phyloP scores from a whole-genome alignment of 75 land plant species.

The Pinus albicaulis region DNA sequence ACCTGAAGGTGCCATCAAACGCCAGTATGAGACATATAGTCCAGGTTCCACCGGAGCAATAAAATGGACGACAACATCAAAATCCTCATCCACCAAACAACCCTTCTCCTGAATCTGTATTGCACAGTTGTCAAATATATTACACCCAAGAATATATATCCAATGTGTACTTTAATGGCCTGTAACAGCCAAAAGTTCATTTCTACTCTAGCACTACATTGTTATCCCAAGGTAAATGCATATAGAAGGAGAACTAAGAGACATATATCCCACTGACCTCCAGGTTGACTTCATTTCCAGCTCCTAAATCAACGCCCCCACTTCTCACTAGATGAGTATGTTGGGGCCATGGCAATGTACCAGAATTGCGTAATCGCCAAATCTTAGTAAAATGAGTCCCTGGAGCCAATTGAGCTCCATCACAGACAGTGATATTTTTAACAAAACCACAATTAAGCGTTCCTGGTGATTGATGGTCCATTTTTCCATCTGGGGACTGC shows the following conservation, averaged over 20 bases:
- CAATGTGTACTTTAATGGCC: too few species aligned
- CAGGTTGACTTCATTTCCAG: slow-evolving; percentile 36
- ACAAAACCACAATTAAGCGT: slow-evolving; percentile 77
- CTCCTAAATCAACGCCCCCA: slow-evolving; percentile 63
- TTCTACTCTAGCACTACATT: too few species aligned
- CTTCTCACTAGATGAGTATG: slow-evolving; percentile 68
- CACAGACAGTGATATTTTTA: slow-evolving; percentile 72
- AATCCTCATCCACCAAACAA: slow-evolving; percentile 40
- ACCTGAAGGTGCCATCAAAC: slow-evolving; percentile 68
- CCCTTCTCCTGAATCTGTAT: slow-evolving; percentile 63
- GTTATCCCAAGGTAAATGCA: too few species aligned
- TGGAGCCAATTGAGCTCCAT: slow-evolving; percentile 71
- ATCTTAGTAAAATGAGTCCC: slow-evolving; percentile 75
- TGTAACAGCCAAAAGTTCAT: too few species aligned
- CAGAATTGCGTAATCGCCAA: slow-evolving; percentile 88
- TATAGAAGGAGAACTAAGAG: not conserved
- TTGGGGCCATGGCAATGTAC: slow-evolving; percentile 56
- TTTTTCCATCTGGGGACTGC: slow-evolving; percentile 4
- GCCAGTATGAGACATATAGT: slow-evolving; percentile 84
- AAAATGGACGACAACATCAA: slow-evolving; percentile 84
- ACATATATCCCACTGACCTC: slow-evolving; percentile 35
- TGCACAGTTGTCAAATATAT: not conserved
- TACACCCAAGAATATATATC: not conserved
- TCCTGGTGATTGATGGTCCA: not conserved
- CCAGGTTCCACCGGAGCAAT: slow-evolving; percentile 71